Evolutionary conservation across 768 basidiomycete genomes (phyloP), one percentile per base, ranked within the genome.

Genomic region (Psilocybe cyanescens): DNA sequence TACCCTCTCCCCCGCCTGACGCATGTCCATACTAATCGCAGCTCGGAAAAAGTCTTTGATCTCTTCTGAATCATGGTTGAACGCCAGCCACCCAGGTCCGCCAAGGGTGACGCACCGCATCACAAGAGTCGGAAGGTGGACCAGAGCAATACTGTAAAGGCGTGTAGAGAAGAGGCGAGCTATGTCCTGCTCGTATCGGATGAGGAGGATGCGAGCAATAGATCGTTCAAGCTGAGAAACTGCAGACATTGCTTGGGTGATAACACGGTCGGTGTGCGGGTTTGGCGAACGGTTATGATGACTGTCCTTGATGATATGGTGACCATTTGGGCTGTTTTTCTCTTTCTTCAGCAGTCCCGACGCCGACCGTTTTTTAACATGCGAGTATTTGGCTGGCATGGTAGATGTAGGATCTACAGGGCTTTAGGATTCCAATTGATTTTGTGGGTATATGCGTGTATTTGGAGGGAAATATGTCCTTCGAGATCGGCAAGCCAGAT

Each of bases 151-250:
- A 67, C 76, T 83, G 72, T 88, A 86, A 24, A 92, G 74, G 55
- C 87, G 83, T 2, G 89, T 89, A 3, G 88, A 90, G 75, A 87
- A 91, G 11, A 91, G 82, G 24, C 90, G 85, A 3, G 86, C 85
- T 44, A 91, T 89, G 72, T 91, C 90, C 57, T 89, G 87, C 58
- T 91, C 86, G 69, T 86, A 91, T 47, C 90, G 86, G 35, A 89
- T 67, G 60, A 91, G 78, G 8, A 91, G 80, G 58, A 91, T 81
- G 30, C 85, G 83, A 11, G 90, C 83, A 63, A 91, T 91, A 52
- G 86, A 80, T 4, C 86, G 84, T 69, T 90, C 89, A 59, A 91
- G 80, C 61, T 86, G 81, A 1, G 89, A 82, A 39, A 88, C 83
- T n/a, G 86, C 82, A 1, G 83, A 71, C 76, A 87, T 78, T 11